Percentiles rank a stretch among this genome's conserved stretches.
Conservation (phyloP, 225 moss, liverwort and hornwort genomes). For the Bryum argenteum region DNA sequence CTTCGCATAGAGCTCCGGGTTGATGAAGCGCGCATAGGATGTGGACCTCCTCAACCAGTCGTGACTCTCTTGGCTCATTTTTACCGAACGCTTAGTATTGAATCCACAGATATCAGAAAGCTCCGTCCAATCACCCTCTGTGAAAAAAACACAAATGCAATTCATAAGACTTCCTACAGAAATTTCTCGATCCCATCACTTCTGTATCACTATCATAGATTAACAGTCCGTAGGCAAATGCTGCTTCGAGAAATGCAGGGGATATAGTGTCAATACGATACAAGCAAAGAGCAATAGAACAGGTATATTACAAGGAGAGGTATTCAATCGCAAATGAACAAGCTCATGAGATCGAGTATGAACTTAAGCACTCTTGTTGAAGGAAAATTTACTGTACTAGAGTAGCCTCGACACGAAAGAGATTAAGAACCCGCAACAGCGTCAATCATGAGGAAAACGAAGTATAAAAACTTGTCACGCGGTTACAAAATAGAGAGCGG, state of each 20-base stretch:
- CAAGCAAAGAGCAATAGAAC: not conserved
- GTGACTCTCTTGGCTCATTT: conserved; percentile 54
- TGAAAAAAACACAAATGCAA: not conserved
- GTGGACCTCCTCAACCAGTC: conserved; percentile 79
- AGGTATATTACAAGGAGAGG: not conserved
- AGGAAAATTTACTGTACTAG: not conserved
- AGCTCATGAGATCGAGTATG: not conserved
- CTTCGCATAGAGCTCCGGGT: conserved; percentile 97
- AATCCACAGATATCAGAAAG: not conserved
- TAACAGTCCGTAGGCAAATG: not conserved
- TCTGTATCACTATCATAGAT: not conserved
- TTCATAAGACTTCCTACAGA: conserved; percentile 4
- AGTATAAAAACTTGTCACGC: too few species aligned
- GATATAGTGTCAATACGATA: not conserved
- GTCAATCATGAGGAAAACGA: too few species aligned
- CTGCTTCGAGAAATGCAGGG: not conserved
- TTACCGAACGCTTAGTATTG: not conserved
- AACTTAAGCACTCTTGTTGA: not conserved
- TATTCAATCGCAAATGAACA: not conserved
- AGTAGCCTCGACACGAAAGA: too few species aligned
- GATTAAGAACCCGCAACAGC: too few species aligned
- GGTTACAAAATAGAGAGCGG: too few species aligned
- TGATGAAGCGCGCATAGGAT: conserved; percentile 79
- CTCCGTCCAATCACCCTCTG: conserved; percentile 14
- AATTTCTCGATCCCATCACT: not conserved